These are phyloP conservation scores for Oryza coarctata DNA, from an alignment of 176 grass and related monocot species.

Conservation along the genomic window DNA sequence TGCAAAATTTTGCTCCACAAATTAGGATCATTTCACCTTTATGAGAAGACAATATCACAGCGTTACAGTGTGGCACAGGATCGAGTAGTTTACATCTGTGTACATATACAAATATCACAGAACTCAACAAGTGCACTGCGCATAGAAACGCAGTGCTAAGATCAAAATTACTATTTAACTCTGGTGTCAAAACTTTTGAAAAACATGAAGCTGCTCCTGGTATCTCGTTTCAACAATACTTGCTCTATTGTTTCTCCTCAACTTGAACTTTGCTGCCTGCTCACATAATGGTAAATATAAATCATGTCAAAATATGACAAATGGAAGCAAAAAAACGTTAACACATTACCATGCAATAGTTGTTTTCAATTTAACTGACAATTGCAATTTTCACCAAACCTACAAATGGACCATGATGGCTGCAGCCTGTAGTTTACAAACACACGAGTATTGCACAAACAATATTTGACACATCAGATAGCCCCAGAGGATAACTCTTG, in stretches of 20 bases:
- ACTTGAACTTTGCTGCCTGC: slow-evolving; percentile 25
- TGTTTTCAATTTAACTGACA: background rate
- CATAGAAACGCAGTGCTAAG: background rate
- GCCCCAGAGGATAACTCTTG: background rate
- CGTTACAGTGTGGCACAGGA: background rate
- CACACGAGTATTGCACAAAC: background rate
- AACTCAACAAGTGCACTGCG: background rate
- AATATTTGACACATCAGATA: background rate
- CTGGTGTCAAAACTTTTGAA: slow-evolving; percentile 21
- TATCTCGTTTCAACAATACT: background rate
- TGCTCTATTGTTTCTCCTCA: slow-evolving; percentile 4
- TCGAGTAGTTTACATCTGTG: background rate
- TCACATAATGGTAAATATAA: background rate
- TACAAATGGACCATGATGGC: background rate
- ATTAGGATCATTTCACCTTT: background rate
- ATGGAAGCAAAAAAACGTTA: background rate
- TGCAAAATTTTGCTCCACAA: background rate
- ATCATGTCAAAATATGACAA: background rate
- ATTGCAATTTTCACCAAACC: background rate
- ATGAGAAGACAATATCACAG: background rate
- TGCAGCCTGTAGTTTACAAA: background rate
- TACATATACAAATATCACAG: background rate
- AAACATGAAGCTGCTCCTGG: background rate
- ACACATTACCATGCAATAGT: background rate
- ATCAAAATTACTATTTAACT: background rate